Evolutionary conservation across 768 basidiomycete genomes (phyloP).

Genomic region (Tylopilus felleus): DNA sequence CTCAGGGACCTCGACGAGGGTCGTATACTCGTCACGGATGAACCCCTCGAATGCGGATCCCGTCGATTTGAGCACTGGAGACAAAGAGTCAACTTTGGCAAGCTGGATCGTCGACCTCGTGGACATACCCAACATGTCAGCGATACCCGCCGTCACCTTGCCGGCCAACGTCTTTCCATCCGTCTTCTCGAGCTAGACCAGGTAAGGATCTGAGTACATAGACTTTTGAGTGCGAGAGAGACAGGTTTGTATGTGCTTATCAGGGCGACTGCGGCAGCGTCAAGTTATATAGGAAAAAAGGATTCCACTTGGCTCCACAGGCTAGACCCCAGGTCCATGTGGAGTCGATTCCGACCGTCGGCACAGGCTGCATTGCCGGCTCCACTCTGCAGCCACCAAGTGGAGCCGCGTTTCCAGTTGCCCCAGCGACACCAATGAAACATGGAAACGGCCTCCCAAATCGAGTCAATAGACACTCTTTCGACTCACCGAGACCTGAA

Average conservation of each 20-base stretch:
- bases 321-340: constrained; percentile 21
- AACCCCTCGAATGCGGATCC: constrained; percentile 85
- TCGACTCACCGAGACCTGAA: constrained; percentile 51
- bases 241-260: neutral
- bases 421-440: neutral
- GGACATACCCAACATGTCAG: constrained; percentile 73
- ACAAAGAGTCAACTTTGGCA: neutral
- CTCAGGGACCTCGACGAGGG: constrained; percentile 77
- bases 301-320: constrained; percentile 20
- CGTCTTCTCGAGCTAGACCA: constrained; percentile 57
- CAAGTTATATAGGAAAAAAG: constrained; percentile 14
- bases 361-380: constrained; percentile 14
- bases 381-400: constrained; percentile 13
- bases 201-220: neutral
- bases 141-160: constrained; percentile 62
- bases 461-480: neutral
- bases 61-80: constrained; percentile 80
- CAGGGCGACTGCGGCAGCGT: neutral
- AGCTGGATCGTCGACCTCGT: neutral
- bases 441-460: constrained; percentile 1
- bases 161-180: constrained; percentile 63
- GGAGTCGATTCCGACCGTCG: constrained; percentile 14
- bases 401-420: constrained; percentile 11
- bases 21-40: constrained; percentile 85
- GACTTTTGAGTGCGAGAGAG: neutral